Base-by-base conservation (phyloP, 1,284 basidiomycete genomes). In the Moesziomyces sp. region DNA sequence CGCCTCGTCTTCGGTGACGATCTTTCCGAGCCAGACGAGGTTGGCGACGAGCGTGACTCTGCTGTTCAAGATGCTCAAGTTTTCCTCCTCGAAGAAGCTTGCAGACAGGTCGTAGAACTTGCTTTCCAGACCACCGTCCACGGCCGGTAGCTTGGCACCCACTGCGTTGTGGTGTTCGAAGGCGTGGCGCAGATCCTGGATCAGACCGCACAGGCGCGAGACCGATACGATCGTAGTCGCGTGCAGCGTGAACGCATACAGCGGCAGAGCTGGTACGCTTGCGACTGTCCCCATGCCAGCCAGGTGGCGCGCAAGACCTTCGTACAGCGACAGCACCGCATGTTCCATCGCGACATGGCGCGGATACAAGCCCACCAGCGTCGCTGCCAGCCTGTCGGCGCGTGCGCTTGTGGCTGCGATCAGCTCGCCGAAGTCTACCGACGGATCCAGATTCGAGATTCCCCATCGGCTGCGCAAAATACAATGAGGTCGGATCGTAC, bases 141-240 rank as follows among this genome's bases (percentile, higher is more conserved):
- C 40, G 1, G 52, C 34, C 2, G 54, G 26, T 21, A 14, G 26
- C 1, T 38, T 16, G 8, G 48, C 52, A 1, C 44, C 5, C 21
- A 13, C 53, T n/a, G 44, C 52, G 11, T 69, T 65, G 55, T 65
- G 47, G 19, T 64, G 38, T 16, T 73, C 69, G 46, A 68, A 72
- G 13, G 61, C 54, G 0, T 57, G 28, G 7, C 74, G 64, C 14
- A 76, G 57, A 6, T 62, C 43, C 35, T 72, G 68, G 0, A 73
- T 52, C n/a, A 76, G 57, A 0, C 74, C 74, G 46, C 53, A 63
- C 42, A 76, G 64, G 3, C 74, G 58, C n/a, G 74, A 73, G 40
- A 76, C 43, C 9, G 74, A 60, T n/a, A 65, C 66, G 16, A 72
- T 19, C n/a, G 74, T 65, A 14, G 57, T 50, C 5, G 69, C 59